phyloP scores from a whole-genome alignment of 345 rosid genomes.

The Camelina laxa region DNA sequence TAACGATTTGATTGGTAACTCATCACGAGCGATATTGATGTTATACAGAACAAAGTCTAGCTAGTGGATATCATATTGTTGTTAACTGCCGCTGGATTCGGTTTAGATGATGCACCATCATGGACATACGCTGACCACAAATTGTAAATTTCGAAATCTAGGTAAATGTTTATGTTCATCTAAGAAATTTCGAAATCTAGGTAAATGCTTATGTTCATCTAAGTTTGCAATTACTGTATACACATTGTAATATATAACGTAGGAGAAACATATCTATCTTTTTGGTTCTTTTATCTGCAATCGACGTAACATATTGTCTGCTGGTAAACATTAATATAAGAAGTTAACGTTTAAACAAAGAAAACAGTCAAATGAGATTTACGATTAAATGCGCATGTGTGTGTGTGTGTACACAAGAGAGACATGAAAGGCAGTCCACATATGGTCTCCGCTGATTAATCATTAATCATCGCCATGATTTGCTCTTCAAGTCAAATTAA shows the following conservation, averaged over 20 bases:
- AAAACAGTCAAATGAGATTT: slow-evolving; percentile 20
- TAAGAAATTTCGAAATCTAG: neutral
- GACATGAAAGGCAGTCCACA: slow-evolving; percentile 10
- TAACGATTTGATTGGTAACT: no score
- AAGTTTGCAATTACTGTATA: neutral
- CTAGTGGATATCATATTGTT: neutral
- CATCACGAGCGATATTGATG: neutral
- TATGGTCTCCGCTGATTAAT: slow-evolving; percentile 13
- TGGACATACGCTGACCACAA: neutral
- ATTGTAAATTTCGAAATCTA: neutral
- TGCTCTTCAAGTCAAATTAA: slow-evolving; percentile 31
- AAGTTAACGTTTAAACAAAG: slow-evolving; percentile 19
- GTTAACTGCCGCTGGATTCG: neutral
- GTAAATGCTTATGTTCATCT: neutral
- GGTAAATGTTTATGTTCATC: neutral
- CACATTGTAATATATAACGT: neutral
- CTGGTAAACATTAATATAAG: neutral
- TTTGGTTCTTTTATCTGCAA: slow-evolving; percentile 25
- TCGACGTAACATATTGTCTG: neutral
- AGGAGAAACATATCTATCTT: neutral
- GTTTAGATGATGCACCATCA: neutral
- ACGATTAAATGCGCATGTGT: slow-evolving; percentile 37
- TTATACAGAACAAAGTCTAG: no score
- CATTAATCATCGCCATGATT: slow-evolving; percentile 42
- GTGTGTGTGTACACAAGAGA: neutral